Conservation (phyloP, 768 basidiomycete species). For the Leccinum variicolor region DNA sequence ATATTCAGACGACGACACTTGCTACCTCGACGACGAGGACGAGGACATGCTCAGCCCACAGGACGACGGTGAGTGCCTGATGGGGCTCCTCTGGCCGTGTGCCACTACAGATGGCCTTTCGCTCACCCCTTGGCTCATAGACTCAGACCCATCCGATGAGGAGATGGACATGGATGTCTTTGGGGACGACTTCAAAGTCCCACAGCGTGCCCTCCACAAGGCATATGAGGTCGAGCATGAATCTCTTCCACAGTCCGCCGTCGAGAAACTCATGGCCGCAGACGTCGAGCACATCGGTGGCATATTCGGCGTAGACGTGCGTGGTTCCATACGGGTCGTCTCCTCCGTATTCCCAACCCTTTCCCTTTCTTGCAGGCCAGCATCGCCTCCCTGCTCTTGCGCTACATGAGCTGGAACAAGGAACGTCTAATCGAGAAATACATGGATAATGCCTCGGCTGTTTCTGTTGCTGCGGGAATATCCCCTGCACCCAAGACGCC, state of each 20-base stretch:
- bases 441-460: constrained; percentile 83
- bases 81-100: constrained; percentile 14
- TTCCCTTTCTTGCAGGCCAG: constrained; percentile 43
- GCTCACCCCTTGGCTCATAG: constrained; percentile 31
- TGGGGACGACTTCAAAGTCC: constrained; percentile 61
- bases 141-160: constrained; percentile 46
- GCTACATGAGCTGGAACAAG: constrained; percentile 91
- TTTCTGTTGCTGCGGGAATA: constrained; percentile 76
- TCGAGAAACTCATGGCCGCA: constrained; percentile 73
- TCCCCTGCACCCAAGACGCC: constrained; percentile 31
- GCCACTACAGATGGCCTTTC: constrained; percentile 13
- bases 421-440: constrained; percentile 95
- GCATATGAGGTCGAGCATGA: constrained; percentile 86
- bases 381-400: constrained; percentile 73
- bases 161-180: constrained; percentile 70
- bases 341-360: not conserved
- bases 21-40: constrained; percentile 70
- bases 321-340: constrained; percentile 31
- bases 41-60: constrained; percentile 62
- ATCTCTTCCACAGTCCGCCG: constrained; percentile 63
- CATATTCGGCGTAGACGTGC: constrained; percentile 85
- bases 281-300: constrained; percentile 86
- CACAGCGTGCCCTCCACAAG: constrained; percentile 55
- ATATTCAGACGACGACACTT: constrained; percentile 62
- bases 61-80: constrained; percentile 47